Percentiles rank a stretch among this genome's conserved stretches.
Conservation (phyloP, 345 rosid genomes). For the Lenwebbia sp. region DNA sequence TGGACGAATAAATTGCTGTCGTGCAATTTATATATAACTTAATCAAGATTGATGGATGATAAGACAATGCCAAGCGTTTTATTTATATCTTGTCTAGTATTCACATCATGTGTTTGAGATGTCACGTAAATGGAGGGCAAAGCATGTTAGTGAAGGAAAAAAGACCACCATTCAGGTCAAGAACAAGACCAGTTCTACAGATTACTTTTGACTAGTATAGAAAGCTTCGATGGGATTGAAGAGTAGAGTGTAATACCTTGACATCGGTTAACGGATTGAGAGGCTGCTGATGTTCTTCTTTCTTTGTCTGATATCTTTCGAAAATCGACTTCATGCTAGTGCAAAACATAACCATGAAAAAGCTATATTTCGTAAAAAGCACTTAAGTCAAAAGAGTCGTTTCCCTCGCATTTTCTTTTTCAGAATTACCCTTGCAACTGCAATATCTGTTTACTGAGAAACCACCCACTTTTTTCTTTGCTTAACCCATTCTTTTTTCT, state of each 20-base stretch:
- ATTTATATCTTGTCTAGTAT: not conserved
- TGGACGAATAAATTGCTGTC: not conserved
- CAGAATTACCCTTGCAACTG: not conserved
- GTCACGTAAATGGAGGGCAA: not conserved
- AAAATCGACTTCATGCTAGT: not conserved
- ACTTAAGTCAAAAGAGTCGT: not conserved
- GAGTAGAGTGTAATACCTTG: not conserved
- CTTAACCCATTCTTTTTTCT: not conserved
- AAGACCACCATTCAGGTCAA: not conserved
- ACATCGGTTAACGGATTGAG: not conserved
- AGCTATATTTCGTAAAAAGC: not conserved
- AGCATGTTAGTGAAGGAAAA: not conserved
- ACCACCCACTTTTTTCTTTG: not conserved
- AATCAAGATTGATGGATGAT: not conserved
- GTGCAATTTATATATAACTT: not conserved
- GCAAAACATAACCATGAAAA: not conserved
- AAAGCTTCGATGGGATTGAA: not conserved
- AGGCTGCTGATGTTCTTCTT: constrained; percentile 2
- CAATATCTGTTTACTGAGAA: not conserved
- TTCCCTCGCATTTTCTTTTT: not conserved
- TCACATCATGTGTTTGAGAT: not conserved
- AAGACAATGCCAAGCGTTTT: not conserved
- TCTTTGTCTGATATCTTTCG: not conserved
- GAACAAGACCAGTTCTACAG: not conserved
- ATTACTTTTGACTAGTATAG: not conserved